Evolutionary conservation across 2,329 filamentous ascomycete species (phyloP).

Genomic region (Calcarisporium arbuscula): DNA sequence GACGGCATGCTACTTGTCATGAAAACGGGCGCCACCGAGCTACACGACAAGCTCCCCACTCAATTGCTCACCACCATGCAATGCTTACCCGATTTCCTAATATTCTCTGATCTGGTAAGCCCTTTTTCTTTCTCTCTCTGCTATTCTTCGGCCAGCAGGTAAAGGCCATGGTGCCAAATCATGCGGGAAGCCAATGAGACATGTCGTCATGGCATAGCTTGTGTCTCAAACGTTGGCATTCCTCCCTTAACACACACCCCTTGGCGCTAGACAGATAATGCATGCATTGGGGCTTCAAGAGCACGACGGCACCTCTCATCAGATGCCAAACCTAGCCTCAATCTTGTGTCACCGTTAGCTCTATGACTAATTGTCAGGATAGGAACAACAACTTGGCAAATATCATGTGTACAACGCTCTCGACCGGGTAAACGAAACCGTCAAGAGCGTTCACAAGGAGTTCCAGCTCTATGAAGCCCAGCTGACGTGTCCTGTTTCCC

Average conservation of each 20-base stretch:
- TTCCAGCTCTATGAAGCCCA: conserved; percentile 41
- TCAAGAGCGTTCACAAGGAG: conserved; percentile 32
- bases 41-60: conserved; percentile 46
- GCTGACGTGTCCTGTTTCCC: conserved; percentile 38
- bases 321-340: too few species aligned
- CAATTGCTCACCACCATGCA: conserved; percentile 49
- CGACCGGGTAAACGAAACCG: conserved; percentile 29
- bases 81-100: conserved; percentile 47
- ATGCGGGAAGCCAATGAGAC: background rate
- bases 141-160: conserved; percentile 1
- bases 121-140: background rate
- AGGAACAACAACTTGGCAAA: conserved; percentile 44
- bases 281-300: too few species aligned
- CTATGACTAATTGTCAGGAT: conserved; percentile 6
- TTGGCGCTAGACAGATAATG: too few species aligned
- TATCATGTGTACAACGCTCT: conserved; percentile 37
- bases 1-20: conserved; percentile 45
- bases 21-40: conserved; percentile 54
- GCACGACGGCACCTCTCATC: too few species aligned
- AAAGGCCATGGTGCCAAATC: background rate
- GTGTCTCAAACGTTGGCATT: background rate
- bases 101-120: conserved; percentile 48
- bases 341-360: too few species aligned
- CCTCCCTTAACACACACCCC: too few species aligned
- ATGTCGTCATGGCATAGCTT: background rate